phyloP scores from a whole-genome alignment of 2,329 filamentous ascomycete genomes.

The Dryadomyces sulphureus region DNA sequence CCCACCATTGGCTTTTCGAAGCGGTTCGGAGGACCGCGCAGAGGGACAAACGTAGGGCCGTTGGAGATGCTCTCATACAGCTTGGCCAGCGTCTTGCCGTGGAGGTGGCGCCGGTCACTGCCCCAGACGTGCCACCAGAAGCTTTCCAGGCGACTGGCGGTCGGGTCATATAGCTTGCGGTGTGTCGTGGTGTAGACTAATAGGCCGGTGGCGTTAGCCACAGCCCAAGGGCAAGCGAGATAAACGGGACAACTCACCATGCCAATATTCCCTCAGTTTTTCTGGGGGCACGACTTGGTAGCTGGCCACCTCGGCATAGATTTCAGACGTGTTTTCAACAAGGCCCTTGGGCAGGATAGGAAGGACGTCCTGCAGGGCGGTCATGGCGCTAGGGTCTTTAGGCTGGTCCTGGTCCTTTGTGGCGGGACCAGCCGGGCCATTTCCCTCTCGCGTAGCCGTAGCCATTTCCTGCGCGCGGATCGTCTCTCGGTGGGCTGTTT shows the following conservation, averaged over 20 bases:
- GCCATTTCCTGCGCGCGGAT: neutral
- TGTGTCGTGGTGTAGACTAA: constrained; percentile 47
- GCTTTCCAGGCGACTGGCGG: constrained; percentile 45
- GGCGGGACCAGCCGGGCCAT: neutral
- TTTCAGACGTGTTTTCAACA: constrained; percentile 34
- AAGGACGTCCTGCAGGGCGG: constrained; percentile 10
- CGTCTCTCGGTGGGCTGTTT: neutral
- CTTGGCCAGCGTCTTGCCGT: constrained; percentile 36
- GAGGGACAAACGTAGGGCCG: constrained; percentile 40
- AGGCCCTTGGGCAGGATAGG: constrained; percentile 43
- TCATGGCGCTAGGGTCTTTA: neutral
- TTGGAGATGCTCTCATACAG: constrained; percentile 43
- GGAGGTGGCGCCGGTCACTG: constrained; percentile 37
- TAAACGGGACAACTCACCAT: constrained; percentile 24
- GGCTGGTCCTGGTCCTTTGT: neutral
- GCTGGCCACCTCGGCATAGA: constrained; percentile 39
- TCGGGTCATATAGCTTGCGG: constrained; percentile 44
- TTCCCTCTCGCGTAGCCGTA: neutral
- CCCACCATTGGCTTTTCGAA: constrained; percentile 37
- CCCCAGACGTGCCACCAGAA: constrained; percentile 55
- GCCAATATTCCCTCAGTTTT: constrained; percentile 40
- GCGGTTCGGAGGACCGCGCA: constrained; percentile 35
- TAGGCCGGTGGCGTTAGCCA: too few species aligned
- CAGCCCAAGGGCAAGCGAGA: too few species aligned
- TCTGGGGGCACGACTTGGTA: constrained; percentile 34